These are phyloP conservation scores for Globisporangium emineosum DNA, from an alignment of 352 stramenopile genomes.

Conservation along the genomic window DNA sequence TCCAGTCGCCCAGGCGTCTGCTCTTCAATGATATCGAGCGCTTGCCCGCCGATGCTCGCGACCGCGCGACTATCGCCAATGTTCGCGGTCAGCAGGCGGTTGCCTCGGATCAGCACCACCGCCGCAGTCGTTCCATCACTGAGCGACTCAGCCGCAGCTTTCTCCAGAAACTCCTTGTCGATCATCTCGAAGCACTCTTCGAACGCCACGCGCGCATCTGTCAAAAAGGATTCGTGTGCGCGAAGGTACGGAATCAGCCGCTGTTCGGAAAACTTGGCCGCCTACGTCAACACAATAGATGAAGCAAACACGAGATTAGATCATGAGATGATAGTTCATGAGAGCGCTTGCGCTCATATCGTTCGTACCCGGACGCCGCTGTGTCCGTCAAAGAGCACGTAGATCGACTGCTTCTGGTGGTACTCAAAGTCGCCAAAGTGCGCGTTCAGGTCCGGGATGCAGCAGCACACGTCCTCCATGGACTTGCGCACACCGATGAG, in stretches of 20 bases:
- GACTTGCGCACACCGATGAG: constrained; percentile 70
- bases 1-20: constrained; percentile 76
- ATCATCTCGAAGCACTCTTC: constrained; percentile 73
- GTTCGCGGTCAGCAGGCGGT: constrained; percentile 82
- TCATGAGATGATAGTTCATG: background rate
- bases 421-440: constrained; percentile 37
- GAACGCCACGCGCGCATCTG: constrained; percentile 61
- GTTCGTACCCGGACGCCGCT: constrained; percentile 69
- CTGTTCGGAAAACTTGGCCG: constrained; percentile 74
- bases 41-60: constrained; percentile 72
- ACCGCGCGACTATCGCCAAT: constrained; percentile 86
- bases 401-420: constrained; percentile 61
- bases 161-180: constrained; percentile 73
- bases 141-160: constrained; percentile 58
- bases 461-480: constrained; percentile 84
- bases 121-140: constrained; percentile 74
- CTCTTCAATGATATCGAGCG: constrained; percentile 86
- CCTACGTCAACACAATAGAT: constrained; percentile 25
- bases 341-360: background rate
- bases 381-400: constrained; percentile 84
- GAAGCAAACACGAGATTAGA: background rate
- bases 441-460: constrained; percentile 67
- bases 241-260: constrained; percentile 64
- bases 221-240: constrained; percentile 63
- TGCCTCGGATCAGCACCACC: constrained; percentile 80